Evolutionary conservation across 768 basidiomycete genomes (phyloP), one percentile per base, ranked within the genome.

Genomic region (Coprinellus micaceus): DNA sequence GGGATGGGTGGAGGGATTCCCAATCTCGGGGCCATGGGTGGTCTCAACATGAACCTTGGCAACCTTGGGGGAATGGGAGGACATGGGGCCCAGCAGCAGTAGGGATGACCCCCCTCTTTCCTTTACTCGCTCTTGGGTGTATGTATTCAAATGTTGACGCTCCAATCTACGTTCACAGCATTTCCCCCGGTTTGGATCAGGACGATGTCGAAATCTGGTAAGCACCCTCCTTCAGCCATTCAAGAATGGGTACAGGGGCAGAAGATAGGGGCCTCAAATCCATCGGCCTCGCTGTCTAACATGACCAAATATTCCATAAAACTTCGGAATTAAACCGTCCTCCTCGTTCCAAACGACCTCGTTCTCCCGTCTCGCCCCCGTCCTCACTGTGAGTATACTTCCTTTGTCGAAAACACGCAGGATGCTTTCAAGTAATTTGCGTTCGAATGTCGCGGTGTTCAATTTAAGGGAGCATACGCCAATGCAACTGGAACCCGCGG

Each of bases 351-450:
- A 9, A n/a, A n/a, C 53, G 28, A 47, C 22, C 54, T 26, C 51
- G 26, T 52, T 33, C 33, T 6, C 33, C 13, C 30, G 2, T 47
- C 17, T 46, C 30, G 21, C n/a, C 17, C 19, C 11, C 25, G 21
- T 36, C 17, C 19, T 19, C 25, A 9, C 53, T 58, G 65, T 66
- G 55, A 61, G 63, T 63, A 21, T 43, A 17, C 17, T 48, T 28
- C 21, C 19, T 56, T 4, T 40, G 46, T 41, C 36, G 29, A n/a
- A 29, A 6, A 5, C 12, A 56, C 60, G 2, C 40, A 63, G 71
- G 81, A 89, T 89, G 86, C 62, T 77, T 70, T 74, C 62, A 77
- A 74, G 89, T 91, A 91, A 91, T 91, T 91, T 91, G 89, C 89
- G 89, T 90, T 90, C 87, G 89, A 91, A 71, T 66, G 73, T 68